Percentiles rank a stretch among this genome's conserved stretches.
Conservation (phyloP, 2,329 filamentous ascomycete genomes). For the Fusarium newnesense region DNA sequence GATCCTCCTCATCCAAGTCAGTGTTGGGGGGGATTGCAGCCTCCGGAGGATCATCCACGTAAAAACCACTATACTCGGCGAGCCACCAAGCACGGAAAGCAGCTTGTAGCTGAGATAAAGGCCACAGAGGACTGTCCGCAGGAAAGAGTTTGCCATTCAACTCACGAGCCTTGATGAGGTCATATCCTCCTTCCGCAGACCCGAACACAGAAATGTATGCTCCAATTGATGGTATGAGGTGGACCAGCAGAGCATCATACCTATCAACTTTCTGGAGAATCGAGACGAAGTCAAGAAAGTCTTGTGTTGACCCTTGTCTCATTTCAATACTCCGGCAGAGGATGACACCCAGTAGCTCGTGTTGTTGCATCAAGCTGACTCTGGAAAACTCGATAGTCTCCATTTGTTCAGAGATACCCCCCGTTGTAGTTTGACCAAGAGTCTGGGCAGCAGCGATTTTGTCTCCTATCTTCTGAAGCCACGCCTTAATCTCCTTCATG, state of each 20-base stretch:
- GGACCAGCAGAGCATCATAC: slow-evolving; percentile 79
- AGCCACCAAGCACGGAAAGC: slow-evolving; percentile 88
- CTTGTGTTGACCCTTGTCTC: slow-evolving; percentile 73
- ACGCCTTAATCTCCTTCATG: slow-evolving; percentile 80
- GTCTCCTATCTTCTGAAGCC: slow-evolving; percentile 80
- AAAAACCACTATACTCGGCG: slow-evolving; percentile 91
- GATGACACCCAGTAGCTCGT: slow-evolving; percentile 87
- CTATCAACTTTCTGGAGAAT: slow-evolving; percentile 76
- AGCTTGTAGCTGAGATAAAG: slow-evolving; percentile 79
- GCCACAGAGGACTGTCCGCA: slow-evolving; percentile 76
- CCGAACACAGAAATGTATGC: slow-evolving; percentile 82
- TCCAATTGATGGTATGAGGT: slow-evolving; percentile 83
- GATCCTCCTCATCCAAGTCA: slow-evolving; percentile 75
- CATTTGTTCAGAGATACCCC: slow-evolving; percentile 67
- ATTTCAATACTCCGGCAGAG: slow-evolving; percentile 82
- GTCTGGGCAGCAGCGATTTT: slow-evolving; percentile 79
- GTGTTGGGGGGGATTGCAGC: slow-evolving; percentile 66
- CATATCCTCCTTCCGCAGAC: slow-evolving; percentile 76
- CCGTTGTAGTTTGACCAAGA: slow-evolving; percentile 68
- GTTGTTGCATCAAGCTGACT: slow-evolving; percentile 84
- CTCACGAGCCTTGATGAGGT: slow-evolving; percentile 74
- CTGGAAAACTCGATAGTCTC: slow-evolving; percentile 86
- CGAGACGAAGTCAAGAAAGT: slow-evolving; percentile 78
- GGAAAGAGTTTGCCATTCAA: slow-evolving; percentile 76
- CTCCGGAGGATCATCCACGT: slow-evolving; percentile 76